A percentile compares a stretch with the other conserved stretches of the same genome.
phyloP scores from a whole-genome alignment of 202 grass and related monocot genomes.

The Carex arenaria region DNA sequence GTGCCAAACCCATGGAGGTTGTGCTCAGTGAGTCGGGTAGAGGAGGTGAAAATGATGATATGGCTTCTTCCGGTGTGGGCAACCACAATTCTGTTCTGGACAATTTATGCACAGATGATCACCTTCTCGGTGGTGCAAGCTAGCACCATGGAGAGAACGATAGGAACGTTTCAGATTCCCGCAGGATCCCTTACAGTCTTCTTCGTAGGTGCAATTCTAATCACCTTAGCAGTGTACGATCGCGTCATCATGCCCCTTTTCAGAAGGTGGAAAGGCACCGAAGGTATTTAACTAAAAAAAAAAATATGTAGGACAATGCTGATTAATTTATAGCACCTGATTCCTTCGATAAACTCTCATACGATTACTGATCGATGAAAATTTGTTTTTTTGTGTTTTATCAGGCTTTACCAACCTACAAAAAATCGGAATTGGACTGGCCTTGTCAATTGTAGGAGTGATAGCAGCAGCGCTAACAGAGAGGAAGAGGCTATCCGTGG shows the following conservation, averaged over 20 bases:
- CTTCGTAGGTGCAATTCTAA: constrained; percentile 70
- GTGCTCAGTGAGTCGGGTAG: constrained; percentile 69
- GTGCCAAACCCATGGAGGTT: constrained; percentile 65
- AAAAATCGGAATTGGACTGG: constrained; percentile 67
- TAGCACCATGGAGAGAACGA: constrained; percentile 69
- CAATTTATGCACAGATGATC: constrained; percentile 91
- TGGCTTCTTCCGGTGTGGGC: constrained; percentile 83
- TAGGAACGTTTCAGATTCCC: constrained; percentile 69
- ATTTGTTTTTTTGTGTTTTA: neutral
- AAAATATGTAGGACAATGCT: too few species aligned
- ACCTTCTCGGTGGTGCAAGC: constrained; percentile 97
- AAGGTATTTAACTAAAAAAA: constrained; percentile 27
- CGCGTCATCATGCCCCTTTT: constrained; percentile 64
- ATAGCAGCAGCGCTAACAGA: constrained; percentile 48
- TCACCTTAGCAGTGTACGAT: constrained; percentile 74
- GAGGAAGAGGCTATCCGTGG: constrained; percentile 26
- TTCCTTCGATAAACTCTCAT: neutral
- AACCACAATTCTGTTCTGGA: constrained; percentile 97
- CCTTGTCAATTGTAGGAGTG: constrained; percentile 63
- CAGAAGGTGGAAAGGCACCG: constrained; percentile 34
- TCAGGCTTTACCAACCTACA: constrained; percentile 65
- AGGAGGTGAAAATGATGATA: constrained; percentile 96
- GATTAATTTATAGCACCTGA: neutral
- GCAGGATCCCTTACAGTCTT: constrained; percentile 78
- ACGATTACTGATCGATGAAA: neutral